Evolutionary conservation across 306 rosid genomes (phyloP).

Genomic region (Vigna mungo): DNA sequence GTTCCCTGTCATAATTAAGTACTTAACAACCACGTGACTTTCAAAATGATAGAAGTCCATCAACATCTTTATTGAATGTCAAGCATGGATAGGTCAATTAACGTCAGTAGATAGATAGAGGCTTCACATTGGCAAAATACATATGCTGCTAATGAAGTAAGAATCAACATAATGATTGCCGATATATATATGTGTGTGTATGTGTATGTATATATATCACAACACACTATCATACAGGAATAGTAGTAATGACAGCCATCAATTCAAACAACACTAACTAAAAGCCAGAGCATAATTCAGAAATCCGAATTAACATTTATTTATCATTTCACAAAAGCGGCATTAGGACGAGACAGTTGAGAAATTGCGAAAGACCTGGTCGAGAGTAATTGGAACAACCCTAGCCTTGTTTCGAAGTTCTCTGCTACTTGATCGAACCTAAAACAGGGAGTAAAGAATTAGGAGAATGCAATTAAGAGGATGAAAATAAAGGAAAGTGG

Average conservation of each 20-base stretch:
- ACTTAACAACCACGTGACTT: neutral
- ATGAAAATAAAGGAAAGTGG: neutral
- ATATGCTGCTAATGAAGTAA: neutral
- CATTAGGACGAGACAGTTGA: slow-evolving; percentile 7
- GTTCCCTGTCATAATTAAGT: neutral
- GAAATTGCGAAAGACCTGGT: slow-evolving; percentile 65
- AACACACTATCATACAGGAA: neutral
- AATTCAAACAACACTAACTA: neutral
- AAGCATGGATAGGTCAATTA: neutral
- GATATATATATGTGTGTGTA: too few species aligned
- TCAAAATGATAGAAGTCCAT: slow-evolving; percentile 3
- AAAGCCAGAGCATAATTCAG: neutral
- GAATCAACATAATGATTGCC: neutral
- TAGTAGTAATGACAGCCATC: neutral
- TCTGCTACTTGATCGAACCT: slow-evolving; percentile 77
- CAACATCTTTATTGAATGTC: neutral
- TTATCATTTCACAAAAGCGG: neutral
- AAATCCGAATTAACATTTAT: neutral
- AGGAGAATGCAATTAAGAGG: neutral
- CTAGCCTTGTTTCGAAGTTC: slow-evolving; percentile 74
- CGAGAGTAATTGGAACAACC: slow-evolving; percentile 90
- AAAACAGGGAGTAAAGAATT: slow-evolving; percentile 31
- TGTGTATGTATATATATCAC: too few species aligned
- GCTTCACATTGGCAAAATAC: neutral
- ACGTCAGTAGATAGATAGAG: neutral